Evolutionary conservation across 2,329 filamentous ascomycete genomes (phyloP), one percentile per base, ranked within the genome.

Genomic region (Pseudopyrenochaeta lycopersici): DNA sequence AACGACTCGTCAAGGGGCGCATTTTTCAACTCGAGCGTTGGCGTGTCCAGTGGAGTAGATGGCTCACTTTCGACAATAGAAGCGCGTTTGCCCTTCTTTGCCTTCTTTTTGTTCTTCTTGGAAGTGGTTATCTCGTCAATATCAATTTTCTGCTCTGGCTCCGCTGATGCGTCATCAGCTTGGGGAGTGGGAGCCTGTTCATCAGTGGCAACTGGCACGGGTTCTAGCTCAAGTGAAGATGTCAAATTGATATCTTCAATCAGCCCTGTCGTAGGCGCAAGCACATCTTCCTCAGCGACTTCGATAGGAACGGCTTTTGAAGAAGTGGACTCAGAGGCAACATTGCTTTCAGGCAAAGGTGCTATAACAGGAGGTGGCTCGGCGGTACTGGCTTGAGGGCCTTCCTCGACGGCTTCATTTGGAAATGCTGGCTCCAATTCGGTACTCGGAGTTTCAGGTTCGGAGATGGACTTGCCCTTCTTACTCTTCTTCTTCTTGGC

Each of bases 401-500:
- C 39, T 12, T 41, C 39, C n/a, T 27, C 9, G 29, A 17, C 20
- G 4, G 11, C 23, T 30, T 6, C 23, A 9, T 42, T 21, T 11
- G 40, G n/a, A 12, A 30, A 10, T 12, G 18, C 4, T 18, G 31
- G 33, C 15, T 21, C 44, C 21, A 17, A 23, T 30, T 47, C 49
- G 7, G 38, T 35, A 9, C 18, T 15, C 14, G 36, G 62, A 23
- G 62, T 63, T 27, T 63, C 56, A 46, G 61, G 54, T 49, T 64
- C 61, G 20, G 62, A 63, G 10, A 54, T 44, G 6, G 56, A 62
- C 15, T 61, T 54, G 7, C 48, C 50, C 50, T 68, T 69, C 46
- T 68, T 71, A 23, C 57, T 52, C 57, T 70, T 71, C 53, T 68
- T 68, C 39, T 69, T 68, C 55, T 68, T 71, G 27, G 52, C 49